phyloP scores from a whole-genome alignment of 306 rosid species.

The Sicyos baderoa region DNA sequence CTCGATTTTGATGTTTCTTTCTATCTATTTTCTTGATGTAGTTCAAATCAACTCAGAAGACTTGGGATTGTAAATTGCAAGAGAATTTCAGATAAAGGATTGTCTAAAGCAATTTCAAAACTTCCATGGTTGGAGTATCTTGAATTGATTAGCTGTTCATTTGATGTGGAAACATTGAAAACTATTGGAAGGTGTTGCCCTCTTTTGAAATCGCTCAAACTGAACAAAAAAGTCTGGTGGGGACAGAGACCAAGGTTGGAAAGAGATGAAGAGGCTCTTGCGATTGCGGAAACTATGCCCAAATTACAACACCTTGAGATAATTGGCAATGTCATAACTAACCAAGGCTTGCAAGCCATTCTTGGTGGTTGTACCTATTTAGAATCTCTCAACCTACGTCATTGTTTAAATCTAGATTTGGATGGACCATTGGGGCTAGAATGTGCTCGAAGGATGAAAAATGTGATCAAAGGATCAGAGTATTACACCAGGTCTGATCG shows the following conservation, averaged over 20 bases:
- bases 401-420: constrained; percentile 36
- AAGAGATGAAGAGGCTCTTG: constrained; percentile 34
- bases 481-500: no score
- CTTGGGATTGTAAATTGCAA: constrained; percentile 35
- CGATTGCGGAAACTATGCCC: constrained; percentile 40
- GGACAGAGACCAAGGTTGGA: not conserved
- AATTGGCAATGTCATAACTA: constrained; percentile 42
- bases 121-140: constrained; percentile 55
- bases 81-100: constrained; percentile 14
- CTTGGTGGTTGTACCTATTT: constrained; percentile 57
- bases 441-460: constrained; percentile 37
- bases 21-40: constrained; percentile 18
- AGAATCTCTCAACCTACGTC: constrained; percentile 55
- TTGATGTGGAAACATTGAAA: constrained; percentile 24
- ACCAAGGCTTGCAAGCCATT: constrained; percentile 47
- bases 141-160: constrained; percentile 24
- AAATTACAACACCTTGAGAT: constrained; percentile 47
- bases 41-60: constrained; percentile 35
- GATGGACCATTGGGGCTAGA: constrained; percentile 30
- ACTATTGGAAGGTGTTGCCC: constrained; percentile 51
- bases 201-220: constrained; percentile 35
- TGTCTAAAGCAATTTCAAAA: constrained; percentile 26
- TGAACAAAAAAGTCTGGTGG: constrained; percentile 24
- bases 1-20: not conserved
- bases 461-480: constrained; percentile 15